Conservation (phyloP, 768 basidiomycete genomes). For the Leccinellum rugosiceps region DNA sequence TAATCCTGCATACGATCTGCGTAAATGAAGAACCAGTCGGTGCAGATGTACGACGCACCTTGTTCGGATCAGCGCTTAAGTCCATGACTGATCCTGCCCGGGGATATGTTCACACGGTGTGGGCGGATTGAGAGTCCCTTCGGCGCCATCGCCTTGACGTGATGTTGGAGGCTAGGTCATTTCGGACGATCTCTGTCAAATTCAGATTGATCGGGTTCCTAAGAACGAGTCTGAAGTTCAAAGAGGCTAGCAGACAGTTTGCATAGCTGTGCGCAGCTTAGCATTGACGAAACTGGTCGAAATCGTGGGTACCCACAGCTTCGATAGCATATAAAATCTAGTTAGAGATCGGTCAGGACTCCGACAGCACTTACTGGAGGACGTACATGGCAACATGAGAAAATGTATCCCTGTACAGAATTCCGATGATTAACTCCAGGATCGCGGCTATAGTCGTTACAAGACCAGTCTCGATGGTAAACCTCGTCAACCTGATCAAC, state of each 20-base stretch:
- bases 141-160: neutral
- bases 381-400: slow-evolving; percentile 22
- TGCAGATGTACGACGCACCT: neutral
- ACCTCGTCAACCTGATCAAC: slow-evolving; percentile 12
- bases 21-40: neutral
- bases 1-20: neutral
- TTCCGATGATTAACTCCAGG: slow-evolving; percentile 15
- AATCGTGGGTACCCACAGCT: neutral
- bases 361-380: neutral
- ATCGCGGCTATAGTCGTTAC: slow-evolving; percentile 19
- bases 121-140: neutral
- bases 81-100: neutral
- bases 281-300: neutral
- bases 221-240: neutral
- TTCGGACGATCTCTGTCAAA: neutral
- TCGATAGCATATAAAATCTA: neutral
- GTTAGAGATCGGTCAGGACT: too few relatives aligned
- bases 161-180: neutral
- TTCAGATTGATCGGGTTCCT: neutral
- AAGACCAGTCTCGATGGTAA: slow-evolving; percentile 25
- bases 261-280: neutral
- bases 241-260: neutral
- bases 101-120: neutral
- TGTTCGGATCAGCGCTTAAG: neutral
- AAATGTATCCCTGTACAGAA: neutral